Evolutionary conservation across 2,329 filamentous ascomycete genomes (phyloP).

Genomic region (Apiospora marii): DNA sequence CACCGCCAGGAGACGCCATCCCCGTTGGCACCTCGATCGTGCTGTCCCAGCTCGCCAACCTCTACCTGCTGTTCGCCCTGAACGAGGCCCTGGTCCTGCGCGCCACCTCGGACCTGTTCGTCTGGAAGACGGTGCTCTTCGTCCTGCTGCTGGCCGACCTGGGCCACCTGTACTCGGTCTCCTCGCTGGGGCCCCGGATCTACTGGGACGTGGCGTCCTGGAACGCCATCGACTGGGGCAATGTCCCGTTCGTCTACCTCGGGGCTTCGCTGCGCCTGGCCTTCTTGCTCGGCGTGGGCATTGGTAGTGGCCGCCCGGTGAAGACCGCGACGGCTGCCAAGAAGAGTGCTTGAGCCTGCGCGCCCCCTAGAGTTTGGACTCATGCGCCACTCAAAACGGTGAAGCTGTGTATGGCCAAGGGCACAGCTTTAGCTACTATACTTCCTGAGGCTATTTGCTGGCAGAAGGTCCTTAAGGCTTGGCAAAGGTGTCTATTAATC

Average conservation of each 20-base stretch:
- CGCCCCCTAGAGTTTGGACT: not conserved
- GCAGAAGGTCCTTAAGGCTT: not conserved
- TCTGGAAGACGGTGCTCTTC: constrained; percentile 74
- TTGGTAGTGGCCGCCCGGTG: constrained; percentile 42
- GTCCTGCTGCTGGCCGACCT: constrained; percentile 78
- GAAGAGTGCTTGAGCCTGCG: constrained; percentile 31
- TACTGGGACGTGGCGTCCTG: constrained; percentile 69
- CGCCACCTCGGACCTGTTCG: constrained; percentile 69
- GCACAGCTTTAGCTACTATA: not conserved
- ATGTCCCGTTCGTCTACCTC: constrained; percentile 74
- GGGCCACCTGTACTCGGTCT: constrained; percentile 75
- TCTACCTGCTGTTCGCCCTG: constrained; percentile 79
- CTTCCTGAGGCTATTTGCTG: not conserved
- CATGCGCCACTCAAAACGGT: not conserved
- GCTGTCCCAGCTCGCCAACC: constrained; percentile 78
- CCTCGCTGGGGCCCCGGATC: constrained; percentile 63
- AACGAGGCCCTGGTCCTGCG: constrained; percentile 81
- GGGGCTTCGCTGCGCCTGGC: constrained; percentile 66
- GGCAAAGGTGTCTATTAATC: not conserved
- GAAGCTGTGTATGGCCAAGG: not conserved
- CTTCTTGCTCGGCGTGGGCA: constrained; percentile 65
- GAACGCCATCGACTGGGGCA: constrained; percentile 75
- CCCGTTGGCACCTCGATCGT: constrained; percentile 71
- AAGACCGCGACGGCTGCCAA: constrained; percentile 28
- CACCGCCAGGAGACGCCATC: constrained; percentile 50